Evolutionary conservation across 2,329 filamentous ascomycete species (phyloP).

Genomic region (Sarocladium oryzae): DNA sequence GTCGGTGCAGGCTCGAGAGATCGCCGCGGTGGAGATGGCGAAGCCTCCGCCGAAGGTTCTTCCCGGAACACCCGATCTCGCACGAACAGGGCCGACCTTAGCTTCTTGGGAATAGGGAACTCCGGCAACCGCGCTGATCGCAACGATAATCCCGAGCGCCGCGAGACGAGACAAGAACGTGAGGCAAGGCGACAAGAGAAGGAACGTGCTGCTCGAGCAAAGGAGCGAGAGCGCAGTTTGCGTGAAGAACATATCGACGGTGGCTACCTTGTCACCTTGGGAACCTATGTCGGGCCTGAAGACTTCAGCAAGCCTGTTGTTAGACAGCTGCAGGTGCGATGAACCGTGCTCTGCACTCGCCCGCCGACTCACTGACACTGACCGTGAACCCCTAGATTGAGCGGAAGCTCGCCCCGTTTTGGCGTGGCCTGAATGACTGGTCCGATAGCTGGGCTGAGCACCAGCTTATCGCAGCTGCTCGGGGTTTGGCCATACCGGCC

Average conservation of each 20-base stretch:
- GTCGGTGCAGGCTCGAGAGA: not conserved
- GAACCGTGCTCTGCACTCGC: not conserved
- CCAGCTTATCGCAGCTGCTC: conserved; percentile 86
- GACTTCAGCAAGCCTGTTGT: conserved; percentile 89
- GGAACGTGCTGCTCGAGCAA: conserved; percentile 66
- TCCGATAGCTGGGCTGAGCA: conserved; percentile 86
- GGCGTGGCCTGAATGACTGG: conserved; percentile 87
- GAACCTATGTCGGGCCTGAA: conserved; percentile 85
- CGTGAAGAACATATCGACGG: conserved; percentile 90
- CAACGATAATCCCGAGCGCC: conserved; percentile 48
- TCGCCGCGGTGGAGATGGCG: not conserved
- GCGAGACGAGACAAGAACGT: conserved; percentile 86
- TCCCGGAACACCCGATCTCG: conserved; percentile 12
- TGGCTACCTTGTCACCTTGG: conserved; percentile 88
- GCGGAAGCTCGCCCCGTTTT: conserved; percentile 86
- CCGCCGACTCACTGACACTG: not conserved
- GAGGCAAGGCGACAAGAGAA: conserved; percentile 81
- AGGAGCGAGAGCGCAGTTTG: conserved; percentile 86
- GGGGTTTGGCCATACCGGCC: conserved; percentile 75
- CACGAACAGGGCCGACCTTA: conserved; percentile 38
- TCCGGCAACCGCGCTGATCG: conserved; percentile 30
- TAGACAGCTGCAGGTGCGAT: conserved; percentile 79
- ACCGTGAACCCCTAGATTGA: conserved; percentile 62
- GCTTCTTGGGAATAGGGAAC: conserved; percentile 37
- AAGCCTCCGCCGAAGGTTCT: not conserved